phyloP scores from a whole-genome alignment of 2,329 filamentous ascomycete species.

The Chrysosporium keratinophilum region DNA sequence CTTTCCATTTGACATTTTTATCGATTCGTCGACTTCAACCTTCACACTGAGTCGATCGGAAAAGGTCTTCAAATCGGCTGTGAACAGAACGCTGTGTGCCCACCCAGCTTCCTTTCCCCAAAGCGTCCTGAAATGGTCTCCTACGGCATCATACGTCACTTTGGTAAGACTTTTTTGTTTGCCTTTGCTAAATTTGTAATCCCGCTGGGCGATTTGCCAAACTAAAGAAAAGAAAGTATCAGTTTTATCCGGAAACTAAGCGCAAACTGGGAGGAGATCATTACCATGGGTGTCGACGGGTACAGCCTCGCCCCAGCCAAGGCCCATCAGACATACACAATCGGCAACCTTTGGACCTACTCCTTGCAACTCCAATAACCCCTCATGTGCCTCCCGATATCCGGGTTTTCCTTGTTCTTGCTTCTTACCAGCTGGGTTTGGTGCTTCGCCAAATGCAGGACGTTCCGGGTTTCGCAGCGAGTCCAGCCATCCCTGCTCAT shows the following conservation, averaged over 20 bases:
- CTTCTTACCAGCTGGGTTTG: conserved; percentile 39
- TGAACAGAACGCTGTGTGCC: conserved; percentile 95
- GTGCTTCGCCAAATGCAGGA: conserved; percentile 46
- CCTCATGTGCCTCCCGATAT: conserved; percentile 70
- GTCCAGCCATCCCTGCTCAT: conserved; percentile 64
- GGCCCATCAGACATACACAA: conserved; percentile 90
- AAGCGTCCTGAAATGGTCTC: conserved; percentile 73
- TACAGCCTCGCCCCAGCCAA: conserved; percentile 91
- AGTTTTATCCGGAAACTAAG: conserved; percentile 5
- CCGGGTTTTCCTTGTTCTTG: conserved; percentile 47
- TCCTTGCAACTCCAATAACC: conserved; percentile 67
- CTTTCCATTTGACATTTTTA: not conserved
- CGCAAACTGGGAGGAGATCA: conserved; percentile 7
- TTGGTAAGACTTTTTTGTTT: conserved; percentile 82
- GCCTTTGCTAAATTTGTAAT: conserved; percentile 81
- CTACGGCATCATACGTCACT: conserved; percentile 77
- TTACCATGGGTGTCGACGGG: conserved; percentile 83
- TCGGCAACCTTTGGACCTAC: conserved; percentile 96
- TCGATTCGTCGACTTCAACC: conserved; percentile 25
- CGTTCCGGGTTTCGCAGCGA: conserved; percentile 66
- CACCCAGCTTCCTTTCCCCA: conserved; percentile 95
- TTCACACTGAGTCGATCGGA: conserved; percentile 50
- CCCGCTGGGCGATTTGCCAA: conserved; percentile 93
- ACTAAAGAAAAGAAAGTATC: conserved; percentile 40
- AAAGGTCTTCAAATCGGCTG: conserved; percentile 79